Conservation (phyloP, 2,329 filamentous ascomycete genomes). For the Fusarium newnesense region DNA sequence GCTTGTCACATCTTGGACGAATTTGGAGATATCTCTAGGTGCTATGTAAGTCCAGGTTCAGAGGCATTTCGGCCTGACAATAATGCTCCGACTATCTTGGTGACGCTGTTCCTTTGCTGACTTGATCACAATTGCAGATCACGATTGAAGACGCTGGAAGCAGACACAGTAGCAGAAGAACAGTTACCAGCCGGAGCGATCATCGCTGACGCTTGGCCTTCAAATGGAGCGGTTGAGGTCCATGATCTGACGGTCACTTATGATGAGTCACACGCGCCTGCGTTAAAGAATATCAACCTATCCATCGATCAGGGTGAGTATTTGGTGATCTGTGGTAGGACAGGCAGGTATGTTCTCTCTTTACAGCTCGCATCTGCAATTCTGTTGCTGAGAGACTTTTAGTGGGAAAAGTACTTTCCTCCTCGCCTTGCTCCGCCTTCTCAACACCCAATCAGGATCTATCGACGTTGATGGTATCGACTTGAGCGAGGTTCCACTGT, state of each 20-base stretch:
- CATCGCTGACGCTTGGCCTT: neutral
- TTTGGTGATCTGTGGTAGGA: neutral
- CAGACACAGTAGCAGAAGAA: neutral
- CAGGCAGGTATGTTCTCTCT: neutral
- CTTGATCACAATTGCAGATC: rapidly evolving
- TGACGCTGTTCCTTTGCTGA: rapidly evolving
- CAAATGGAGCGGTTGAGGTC: neutral
- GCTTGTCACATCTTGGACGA: neutral
- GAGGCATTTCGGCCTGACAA: rapidly evolving
- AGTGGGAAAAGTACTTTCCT: neutral
- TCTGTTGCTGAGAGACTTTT: neutral
- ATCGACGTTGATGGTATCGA: neutral
- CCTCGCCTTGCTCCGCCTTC: neutral
- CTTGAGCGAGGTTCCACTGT: rapidly evolving
- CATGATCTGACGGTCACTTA: neutral
- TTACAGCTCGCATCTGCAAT: rapidly evolving
- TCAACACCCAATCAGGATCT: neutral
- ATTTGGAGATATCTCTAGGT: neutral
- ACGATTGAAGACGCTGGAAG: neutral
- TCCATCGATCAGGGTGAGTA: neutral
- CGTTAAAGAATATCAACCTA: neutral
- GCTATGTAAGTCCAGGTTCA: neutral
- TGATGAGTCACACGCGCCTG: neutral
- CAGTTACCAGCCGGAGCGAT: rapidly evolving
- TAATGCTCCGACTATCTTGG: rapidly evolving